Conservation (phyloP, 2,329 filamentous ascomycete genomes). For the Colletotrichum sp. region DNA sequence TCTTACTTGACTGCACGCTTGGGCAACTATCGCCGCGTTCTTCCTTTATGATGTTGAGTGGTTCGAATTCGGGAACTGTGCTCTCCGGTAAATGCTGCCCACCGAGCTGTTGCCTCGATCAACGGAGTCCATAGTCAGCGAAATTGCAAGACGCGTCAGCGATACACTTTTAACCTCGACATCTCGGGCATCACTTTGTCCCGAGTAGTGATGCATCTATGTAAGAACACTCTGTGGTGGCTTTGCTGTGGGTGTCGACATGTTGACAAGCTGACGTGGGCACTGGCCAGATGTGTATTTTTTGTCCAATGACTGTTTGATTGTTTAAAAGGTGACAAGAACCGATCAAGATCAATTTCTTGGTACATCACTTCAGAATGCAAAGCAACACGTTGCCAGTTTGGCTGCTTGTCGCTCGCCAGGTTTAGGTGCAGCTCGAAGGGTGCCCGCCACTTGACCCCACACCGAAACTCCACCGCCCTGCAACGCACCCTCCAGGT, state of each 20-base stretch:
- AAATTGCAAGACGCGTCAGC: background rate
- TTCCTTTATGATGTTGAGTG: background rate
- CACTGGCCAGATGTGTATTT: background rate
- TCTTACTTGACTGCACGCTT: background rate
- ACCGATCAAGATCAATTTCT: accelerated
- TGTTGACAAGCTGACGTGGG: background rate
- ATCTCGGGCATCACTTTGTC: background rate
- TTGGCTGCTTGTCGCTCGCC: background rate
- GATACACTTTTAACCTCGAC: background rate
- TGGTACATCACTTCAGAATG: accelerated
- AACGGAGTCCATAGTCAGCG: background rate
- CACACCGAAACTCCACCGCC: background rate
- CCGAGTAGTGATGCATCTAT: background rate
- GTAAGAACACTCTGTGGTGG: background rate
- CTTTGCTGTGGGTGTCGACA: background rate
- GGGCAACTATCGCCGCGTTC: background rate
- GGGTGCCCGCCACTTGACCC: background rate
- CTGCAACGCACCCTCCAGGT: background rate
- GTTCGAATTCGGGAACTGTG: background rate
- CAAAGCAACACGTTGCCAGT: background rate
- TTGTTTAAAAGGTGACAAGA: background rate
- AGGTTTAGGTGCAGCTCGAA: background rate
- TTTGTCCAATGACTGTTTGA: background rate
- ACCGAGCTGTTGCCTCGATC: background rate
- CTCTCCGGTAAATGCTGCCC: background rate